Conservation (phyloP, 306 rosid genomes). For the Lathyrus oleraceus region DNA sequence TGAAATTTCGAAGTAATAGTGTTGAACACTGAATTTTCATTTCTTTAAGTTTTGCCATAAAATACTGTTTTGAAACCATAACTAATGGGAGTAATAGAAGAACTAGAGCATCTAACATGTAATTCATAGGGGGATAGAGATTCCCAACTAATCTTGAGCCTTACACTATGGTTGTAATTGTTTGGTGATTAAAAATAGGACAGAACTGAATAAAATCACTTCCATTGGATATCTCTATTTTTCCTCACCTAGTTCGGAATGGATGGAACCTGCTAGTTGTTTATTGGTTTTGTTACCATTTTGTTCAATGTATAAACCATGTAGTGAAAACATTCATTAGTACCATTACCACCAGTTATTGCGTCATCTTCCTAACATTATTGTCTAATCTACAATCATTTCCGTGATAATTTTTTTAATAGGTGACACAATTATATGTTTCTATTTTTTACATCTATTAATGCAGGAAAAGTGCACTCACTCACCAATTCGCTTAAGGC, state of each 20-base stretch:
- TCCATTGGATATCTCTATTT: not conserved
- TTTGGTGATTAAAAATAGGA: too few species aligned
- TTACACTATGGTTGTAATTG: too few species aligned
- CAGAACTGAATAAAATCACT: not conserved
- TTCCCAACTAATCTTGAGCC: too few species aligned
- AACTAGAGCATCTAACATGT: too few species aligned
- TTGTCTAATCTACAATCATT: not conserved
- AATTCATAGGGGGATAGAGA: too few species aligned
- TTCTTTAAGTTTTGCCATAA: too few species aligned
- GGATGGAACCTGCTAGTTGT: not conserved
- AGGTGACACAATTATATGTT: not conserved
- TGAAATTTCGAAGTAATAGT: too few species aligned
- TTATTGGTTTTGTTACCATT: not conserved
- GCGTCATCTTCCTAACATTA: constrained; percentile 5
- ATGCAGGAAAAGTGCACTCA: constrained; percentile 27
- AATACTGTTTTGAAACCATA: too few species aligned
- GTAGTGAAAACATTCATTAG: not conserved
- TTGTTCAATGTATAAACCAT: not conserved
- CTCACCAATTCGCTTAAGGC: constrained; percentile 81
- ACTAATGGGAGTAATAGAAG: too few species aligned
- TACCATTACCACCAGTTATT: not conserved
- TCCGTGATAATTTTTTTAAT: not conserved
- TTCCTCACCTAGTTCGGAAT: not conserved
- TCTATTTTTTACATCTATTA: not conserved
- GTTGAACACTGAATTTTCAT: too few species aligned